Evolutionary conservation across 345 rosid species (phyloP).

Genomic region (Turritis glabra): DNA sequence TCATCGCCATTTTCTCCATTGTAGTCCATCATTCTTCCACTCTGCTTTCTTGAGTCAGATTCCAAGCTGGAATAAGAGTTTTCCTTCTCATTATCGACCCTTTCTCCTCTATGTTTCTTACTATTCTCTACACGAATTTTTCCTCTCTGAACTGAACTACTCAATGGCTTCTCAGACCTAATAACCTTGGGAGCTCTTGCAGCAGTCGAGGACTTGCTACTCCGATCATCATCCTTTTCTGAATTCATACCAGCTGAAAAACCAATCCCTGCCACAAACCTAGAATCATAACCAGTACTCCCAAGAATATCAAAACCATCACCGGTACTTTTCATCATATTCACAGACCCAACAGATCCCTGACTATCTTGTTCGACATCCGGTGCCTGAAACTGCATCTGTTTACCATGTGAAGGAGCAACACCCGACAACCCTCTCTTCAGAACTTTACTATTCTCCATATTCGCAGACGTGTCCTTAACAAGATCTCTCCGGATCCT

Average conservation of each 20-base stretch:
- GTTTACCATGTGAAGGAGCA: constrained; percentile 43
- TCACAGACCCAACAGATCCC: constrained; percentile 49
- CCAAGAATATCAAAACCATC: constrained; percentile 44
- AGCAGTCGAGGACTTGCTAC: constrained; percentile 83
- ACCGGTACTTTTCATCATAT: constrained; percentile 37
- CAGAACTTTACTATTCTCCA: constrained; percentile 56
- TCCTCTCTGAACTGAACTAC: constrained; percentile 53
- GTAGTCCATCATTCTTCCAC: constrained; percentile 48
- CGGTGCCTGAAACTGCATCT: constrained; percentile 27
- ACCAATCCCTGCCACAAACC: constrained; percentile 43
- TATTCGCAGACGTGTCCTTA: constrained; percentile 47
- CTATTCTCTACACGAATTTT: constrained; percentile 55
- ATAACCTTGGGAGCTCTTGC: constrained; percentile 58
- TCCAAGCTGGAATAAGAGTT: constrained; percentile 85
- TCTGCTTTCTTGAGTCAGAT: constrained; percentile 65
- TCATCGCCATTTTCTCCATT: constrained; percentile 59
- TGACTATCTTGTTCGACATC: constrained; percentile 47
- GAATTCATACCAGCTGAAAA: constrained; percentile 55
- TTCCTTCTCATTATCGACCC: constrained; percentile 68
- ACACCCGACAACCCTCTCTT: constrained; percentile 62
- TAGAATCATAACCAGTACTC: constrained; percentile 34
- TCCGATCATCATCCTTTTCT: constrained; percentile 64
- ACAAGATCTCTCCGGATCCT: constrained; percentile 67
- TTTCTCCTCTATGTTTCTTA: constrained; percentile 90
- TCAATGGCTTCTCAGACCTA: constrained; percentile 52